Conservation (phyloP, 805 yeast genomes). For the Wickerhamomyces ciferrii region DNA sequence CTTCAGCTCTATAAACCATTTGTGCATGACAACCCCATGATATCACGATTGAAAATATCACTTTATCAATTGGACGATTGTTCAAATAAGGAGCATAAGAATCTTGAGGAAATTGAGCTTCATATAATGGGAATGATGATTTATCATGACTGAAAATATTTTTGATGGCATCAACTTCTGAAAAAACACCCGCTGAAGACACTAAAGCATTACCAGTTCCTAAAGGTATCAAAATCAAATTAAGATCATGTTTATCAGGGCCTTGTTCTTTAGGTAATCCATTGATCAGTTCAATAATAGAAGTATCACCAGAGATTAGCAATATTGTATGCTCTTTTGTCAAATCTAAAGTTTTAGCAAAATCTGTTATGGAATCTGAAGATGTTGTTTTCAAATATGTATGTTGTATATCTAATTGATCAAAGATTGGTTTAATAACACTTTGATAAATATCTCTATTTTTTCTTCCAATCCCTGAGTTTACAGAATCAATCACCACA, state of each 20-base stretch:
- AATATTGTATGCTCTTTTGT: constrained; percentile 36
- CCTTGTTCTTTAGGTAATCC: constrained; percentile 21
- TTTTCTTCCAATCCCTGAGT: constrained; percentile 31
- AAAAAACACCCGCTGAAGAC: constrained; percentile 44
- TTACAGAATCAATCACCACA: constrained; percentile 29
- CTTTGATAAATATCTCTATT: constrained; percentile 32
- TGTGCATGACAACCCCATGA: constrained; percentile 90
- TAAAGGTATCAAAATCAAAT: constrained; percentile 46
- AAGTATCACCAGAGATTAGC: constrained; percentile 82
- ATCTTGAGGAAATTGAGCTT: constrained; percentile 24
- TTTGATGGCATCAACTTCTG: constrained; percentile 29
- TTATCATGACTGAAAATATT: constrained; percentile 24
- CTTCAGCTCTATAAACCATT: constrained; percentile 74
- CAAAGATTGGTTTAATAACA: constrained; percentile 44
- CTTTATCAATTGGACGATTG: constrained; percentile 3
- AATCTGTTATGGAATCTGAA: constrained; percentile 31
- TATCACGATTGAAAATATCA: constrained; percentile 51
- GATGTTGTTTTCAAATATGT: constrained; percentile 38
- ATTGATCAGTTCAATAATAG: constrained; percentile 73
- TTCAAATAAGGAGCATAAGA: neutral
- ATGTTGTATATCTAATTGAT: constrained; percentile 28
- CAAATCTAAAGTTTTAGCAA: constrained; percentile 28
- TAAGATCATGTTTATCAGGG: constrained; percentile 5
- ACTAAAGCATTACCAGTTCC: constrained; percentile 89
- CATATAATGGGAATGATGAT: constrained; percentile 27